These are phyloP conservation scores for Peronospora destructor DNA, from an alignment of 352 stramenopile genomes.

Conservation along the genomic window DNA sequence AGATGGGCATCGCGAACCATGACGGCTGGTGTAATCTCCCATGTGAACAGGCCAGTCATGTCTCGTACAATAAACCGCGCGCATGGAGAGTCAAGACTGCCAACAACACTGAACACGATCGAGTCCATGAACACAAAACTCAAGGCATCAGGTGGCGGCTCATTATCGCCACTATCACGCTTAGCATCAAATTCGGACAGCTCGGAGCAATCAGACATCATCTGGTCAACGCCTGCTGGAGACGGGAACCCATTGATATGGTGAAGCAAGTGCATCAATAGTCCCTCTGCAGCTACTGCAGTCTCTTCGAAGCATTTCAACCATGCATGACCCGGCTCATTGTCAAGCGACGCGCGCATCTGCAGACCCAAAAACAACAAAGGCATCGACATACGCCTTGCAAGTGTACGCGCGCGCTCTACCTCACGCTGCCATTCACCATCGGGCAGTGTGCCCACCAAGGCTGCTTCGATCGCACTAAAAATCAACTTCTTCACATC, in stretches of 20 bases:
- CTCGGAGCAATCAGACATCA: conserved; percentile 76
- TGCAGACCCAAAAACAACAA: conserved; percentile 79
- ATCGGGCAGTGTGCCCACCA: conserved; percentile 74
- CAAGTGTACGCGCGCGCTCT: conserved; percentile 51
- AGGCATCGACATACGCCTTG: conserved; percentile 73
- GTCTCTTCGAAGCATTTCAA: conserved; percentile 83
- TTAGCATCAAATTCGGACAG: conserved; percentile 40
- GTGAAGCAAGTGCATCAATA: conserved; percentile 82
- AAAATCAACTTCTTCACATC: conserved; percentile 84
- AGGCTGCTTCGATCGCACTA: conserved; percentile 72
- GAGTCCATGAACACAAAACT: conserved; percentile 87
- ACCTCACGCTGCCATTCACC: conserved; percentile 79
- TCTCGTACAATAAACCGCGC: conserved; percentile 73
- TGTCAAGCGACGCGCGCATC: conserved; percentile 76
- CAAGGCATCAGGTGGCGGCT: conserved; percentile 32
- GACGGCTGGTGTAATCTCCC: conserved; percentile 60
- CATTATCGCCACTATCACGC: conserved; percentile 25
- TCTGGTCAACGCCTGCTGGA: conserved; percentile 74
- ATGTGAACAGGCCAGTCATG: conserved; percentile 83
- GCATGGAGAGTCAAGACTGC: conserved; percentile 68
- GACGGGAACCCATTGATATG: conserved; percentile 83
- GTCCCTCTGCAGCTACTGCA: conserved; percentile 66
- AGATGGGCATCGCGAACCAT: conserved; percentile 15
- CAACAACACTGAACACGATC: conserved; percentile 79
- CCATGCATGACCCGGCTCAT: conserved; percentile 60